phyloP scores from a whole-genome alignment of 352 stramenopile species.

The Globisporangium abappressorium region DNA sequence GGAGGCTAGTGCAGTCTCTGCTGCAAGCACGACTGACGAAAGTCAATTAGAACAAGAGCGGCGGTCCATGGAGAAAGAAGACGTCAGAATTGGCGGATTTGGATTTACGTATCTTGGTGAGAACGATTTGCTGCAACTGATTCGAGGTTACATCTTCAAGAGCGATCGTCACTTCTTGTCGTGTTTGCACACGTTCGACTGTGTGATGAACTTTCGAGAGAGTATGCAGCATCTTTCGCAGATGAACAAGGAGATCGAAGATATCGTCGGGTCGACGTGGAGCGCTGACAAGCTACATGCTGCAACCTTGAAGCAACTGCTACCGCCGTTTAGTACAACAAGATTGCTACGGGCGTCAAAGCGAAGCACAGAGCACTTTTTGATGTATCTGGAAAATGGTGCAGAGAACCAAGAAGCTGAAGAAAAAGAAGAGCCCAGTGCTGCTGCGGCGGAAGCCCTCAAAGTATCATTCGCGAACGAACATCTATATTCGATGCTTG shows the following conservation, averaged over 20 bases:
- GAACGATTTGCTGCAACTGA: conserved; percentile 68
- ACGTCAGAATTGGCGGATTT: conserved; percentile 32
- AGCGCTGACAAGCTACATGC: conserved; percentile 38
- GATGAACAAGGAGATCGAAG: conserved; percentile 29
- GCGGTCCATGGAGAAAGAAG: conserved; percentile 47
- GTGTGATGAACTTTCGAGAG: conserved; percentile 57
- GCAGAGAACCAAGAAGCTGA: conserved; percentile 8
- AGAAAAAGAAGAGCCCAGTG: background rate
- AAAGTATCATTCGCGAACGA: conserved; percentile 64
- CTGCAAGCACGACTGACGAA: conserved; percentile 3
- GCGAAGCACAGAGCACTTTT: conserved; percentile 70
- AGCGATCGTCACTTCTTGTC: conserved; percentile 78
- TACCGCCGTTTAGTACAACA: conserved; percentile 84
- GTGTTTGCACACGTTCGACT: conserved; percentile 81
- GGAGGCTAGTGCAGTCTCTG: conserved; percentile 8
- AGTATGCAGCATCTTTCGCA: conserved; percentile 37
- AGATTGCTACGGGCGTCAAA: conserved; percentile 65
- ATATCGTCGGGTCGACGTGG: conserved; percentile 59
- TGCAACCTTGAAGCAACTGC: conserved; percentile 45
- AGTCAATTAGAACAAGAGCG: conserved; percentile 30
- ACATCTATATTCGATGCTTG: conserved; percentile 86
- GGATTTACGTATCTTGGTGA: conserved; percentile 59
- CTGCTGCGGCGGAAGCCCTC: background rate
- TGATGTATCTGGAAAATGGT: conserved; percentile 79
- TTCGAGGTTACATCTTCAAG: conserved; percentile 72